phyloP scores from a whole-genome alignment of 768 basidiomycete species.

The Astraeus odoratus region DNA sequence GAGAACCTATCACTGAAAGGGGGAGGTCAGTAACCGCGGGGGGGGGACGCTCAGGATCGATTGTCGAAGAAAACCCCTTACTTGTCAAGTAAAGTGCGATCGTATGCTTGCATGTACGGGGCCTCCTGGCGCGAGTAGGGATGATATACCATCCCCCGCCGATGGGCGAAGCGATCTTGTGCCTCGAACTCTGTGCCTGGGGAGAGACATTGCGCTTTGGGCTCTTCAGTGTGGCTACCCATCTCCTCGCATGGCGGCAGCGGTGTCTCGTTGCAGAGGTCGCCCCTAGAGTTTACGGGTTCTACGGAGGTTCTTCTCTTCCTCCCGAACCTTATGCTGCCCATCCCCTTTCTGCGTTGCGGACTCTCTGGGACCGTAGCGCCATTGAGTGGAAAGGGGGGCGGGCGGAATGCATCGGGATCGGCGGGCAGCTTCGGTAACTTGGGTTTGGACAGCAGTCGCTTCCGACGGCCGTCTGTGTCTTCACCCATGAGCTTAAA shows the following conservation, averaged over 20 bases:
- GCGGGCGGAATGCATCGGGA: slow-evolving; percentile 9
- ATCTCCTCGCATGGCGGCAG: not conserved
- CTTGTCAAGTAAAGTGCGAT: slow-evolving; percentile 51
- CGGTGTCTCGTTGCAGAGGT: slow-evolving; percentile 2
- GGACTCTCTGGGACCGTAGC: slow-evolving; percentile 5
- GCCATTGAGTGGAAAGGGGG: slow-evolving; percentile 6
- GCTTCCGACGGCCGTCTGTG: slow-evolving; percentile 6
- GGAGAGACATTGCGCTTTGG: slow-evolving; percentile 4
- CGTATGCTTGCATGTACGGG: slow-evolving; percentile 65
- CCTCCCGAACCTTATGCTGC: slow-evolving; percentile 14
- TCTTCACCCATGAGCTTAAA: slow-evolving; percentile 20
- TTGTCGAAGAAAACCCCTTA: slow-evolving; percentile 26
- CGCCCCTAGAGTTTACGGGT: not conserved
- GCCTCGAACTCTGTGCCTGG: slow-evolving; percentile 18
- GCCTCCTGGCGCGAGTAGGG: slow-evolving; percentile 42
- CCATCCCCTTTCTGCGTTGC: slow-evolving; percentile 17
- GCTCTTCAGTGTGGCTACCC: not conserved
- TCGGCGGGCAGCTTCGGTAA: slow-evolving; percentile 1
- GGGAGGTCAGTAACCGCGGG: slow-evolving; percentile 7
- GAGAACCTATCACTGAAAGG: slow-evolving; percentile 52
- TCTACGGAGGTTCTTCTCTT: slow-evolving; percentile 17
- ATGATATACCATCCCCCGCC: slow-evolving; percentile 42
- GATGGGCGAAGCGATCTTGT: slow-evolving; percentile 17
- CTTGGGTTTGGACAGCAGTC: slow-evolving; percentile 5
- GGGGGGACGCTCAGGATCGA: no score